Evolutionary conservation across 805 yeast species (phyloP), one percentile per base, ranked within the genome.

Genomic region (Wickerhamia fluorescens): DNA sequence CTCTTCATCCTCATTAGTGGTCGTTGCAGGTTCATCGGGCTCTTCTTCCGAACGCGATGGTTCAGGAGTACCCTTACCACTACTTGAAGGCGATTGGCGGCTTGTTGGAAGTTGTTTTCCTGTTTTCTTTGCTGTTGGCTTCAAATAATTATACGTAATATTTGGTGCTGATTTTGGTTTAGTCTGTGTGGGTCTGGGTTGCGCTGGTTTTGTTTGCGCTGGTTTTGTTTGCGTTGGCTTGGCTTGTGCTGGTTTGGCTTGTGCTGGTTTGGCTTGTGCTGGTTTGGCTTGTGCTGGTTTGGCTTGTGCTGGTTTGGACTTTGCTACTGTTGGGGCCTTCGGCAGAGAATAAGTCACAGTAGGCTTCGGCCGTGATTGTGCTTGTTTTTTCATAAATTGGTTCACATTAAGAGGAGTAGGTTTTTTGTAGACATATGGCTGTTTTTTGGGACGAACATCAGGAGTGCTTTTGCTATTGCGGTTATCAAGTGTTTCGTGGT

Each of bases 391-490:
- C 66, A 62, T 60, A 23, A 60, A 35, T 14, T 49, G 47, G 23
- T 45, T 45, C 15, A 61, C 44, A 33, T 61, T 57, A 32, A 62
- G 34, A 1, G 68, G 68, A 34, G 56, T 51, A 3, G 69, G 68
- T 37, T 61, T 53, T 18, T 42, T 53, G 40, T 61, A 63, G 6
- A 51, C 40, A 34, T 59, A 61, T 15, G 46, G 44, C 25, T 40
- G 24, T 13, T 14, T 25, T 17, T 18, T 28, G 15, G 34, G 35
- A 13, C 38, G 38, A 23, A 48, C 29, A 23, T 51, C 56, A n/a
- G 58, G 27, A 3, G 51, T 41, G 29, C 51, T 45, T 22, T 41
- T 51, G 16, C 31, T 17, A 13, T 15, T 25, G 9, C 25, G 28
- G 13, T 28, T 16, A 11, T 18, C 16, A n/a, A n/a, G n/a, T n/a